Percentiles rank a stretch among this genome's conserved stretches.
Conservation (phyloP, 2,329 filamentous ascomycete species). For the Colletotrichum gigasporum region DNA sequence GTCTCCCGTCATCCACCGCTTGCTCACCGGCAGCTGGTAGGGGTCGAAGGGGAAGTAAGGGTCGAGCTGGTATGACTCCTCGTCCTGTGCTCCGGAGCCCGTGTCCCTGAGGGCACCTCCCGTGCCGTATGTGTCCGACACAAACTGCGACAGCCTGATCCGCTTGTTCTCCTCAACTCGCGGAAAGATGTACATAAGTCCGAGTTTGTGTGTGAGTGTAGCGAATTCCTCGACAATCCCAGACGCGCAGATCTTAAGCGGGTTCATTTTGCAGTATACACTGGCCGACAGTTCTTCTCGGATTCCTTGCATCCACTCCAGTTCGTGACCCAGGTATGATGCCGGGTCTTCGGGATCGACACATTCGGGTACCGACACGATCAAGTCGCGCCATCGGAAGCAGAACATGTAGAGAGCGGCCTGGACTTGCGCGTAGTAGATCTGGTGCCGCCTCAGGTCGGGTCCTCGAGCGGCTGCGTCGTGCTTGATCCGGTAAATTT, state of each 20-base stretch:
- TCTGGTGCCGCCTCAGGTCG: conserved; percentile 82
- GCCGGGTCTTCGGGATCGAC: conserved; percentile 70
- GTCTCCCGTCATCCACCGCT: conserved; percentile 85
- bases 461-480: conserved; percentile 82
- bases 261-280: conserved; percentile 90
- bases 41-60: conserved; percentile 98
- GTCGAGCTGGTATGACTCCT: conserved; percentile 86
- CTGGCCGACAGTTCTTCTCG: conserved; percentile 79
- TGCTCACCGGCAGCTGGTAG: conserved; percentile 88
- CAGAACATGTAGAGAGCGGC: conserved; percentile 95
- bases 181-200: conserved; percentile 89
- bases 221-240: conserved; percentile 93
- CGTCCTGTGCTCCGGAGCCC: conserved; percentile 66
- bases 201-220: conserved; percentile 83
- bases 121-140: conserved; percentile 64
- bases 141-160: conserved; percentile 78
- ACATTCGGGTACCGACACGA: conserved; percentile 67
- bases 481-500: conserved; percentile 76
- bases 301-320: conserved; percentile 80
- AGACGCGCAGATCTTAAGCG: conserved; percentile 92
- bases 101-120: conserved; percentile 65
- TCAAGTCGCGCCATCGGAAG: conserved; percentile 95
- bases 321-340: conserved; percentile 73
- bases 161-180: conserved; percentile 93
- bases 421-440: conserved; percentile 90